Base-by-base conservation (phyloP, 2,329 filamentous ascomycete species). In the Colletotrichum sp. region DNA sequence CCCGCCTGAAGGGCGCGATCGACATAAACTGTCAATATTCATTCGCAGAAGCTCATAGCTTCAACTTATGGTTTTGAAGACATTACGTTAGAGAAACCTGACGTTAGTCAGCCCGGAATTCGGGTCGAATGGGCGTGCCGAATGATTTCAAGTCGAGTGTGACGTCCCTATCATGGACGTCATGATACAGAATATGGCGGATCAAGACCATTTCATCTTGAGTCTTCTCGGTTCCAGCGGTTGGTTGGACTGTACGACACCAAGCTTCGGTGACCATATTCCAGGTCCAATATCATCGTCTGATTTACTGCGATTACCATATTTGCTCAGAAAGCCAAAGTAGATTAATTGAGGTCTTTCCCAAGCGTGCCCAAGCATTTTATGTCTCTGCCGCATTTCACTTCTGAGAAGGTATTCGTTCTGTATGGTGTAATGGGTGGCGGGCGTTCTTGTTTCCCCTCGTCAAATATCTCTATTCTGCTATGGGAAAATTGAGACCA, bases 91-190 rank as follows among this genome's bases (percentile, higher is more conserved):
- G 6, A 9, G 3, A 36, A 24, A 18, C 4, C 21, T 7, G 13
- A 32, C n/a, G 32, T 64, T 39, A 36, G 60, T 64, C 61, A 64
- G 32, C 61, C 18, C 60, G 60, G 60, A 32, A 8, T 9, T 36
- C 60, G 60, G 60, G 13, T 26, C n/a, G 21, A 18, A 26, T 64
- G 16, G 13, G 9, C 30, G 13, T 26, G 60, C 32, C 32, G 60
- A 64, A n/a, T 61, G 39, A 48, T 4, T n/a, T n/a, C 18, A 48
- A 48, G 39, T 48, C 4, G 5, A 18, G 4, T 48, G 1, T 48
- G 39, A n/a, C 39, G 18, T 43, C 8, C 18, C 39, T 43, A 1
- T 43, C 7, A 43, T 8, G 7, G 18, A n/a, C 39, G 6, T 43
- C 0, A 43, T 18, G 16, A 18, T 18, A 9, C 4, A 39, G 36